phyloP scores from a whole-genome alignment of 495 filamentous ascomycete species.

The Immersiella caudata region DNA sequence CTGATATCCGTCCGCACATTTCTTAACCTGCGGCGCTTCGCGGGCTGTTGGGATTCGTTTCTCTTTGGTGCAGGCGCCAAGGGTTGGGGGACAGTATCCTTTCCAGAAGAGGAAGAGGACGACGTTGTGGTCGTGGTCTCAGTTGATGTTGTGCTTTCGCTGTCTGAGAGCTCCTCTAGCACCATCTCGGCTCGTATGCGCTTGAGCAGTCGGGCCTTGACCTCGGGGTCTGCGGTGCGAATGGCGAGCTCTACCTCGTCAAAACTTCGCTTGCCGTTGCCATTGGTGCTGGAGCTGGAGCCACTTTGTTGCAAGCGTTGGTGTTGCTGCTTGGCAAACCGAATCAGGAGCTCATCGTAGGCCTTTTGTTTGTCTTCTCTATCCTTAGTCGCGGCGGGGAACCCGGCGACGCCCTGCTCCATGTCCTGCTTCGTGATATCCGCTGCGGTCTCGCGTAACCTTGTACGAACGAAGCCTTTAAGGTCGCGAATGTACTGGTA shows the following conservation, averaged over 20 bases:
- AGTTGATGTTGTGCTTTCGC: slow-evolving; percentile 35
- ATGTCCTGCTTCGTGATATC: slow-evolving; percentile 56
- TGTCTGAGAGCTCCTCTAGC: slow-evolving; percentile 48
- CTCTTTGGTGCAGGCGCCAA: slow-evolving; percentile 38
- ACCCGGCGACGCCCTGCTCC: slow-evolving; percentile 47
- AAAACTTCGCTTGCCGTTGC: slow-evolving; percentile 43
- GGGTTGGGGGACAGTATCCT: slow-evolving; percentile 19
- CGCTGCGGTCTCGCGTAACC: slow-evolving; percentile 64
- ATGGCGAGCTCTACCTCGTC: slow-evolving; percentile 52
- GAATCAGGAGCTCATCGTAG: slow-evolving; percentile 60
- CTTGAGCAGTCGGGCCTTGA: slow-evolving; percentile 51
- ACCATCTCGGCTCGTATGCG: slow-evolving; percentile 55
- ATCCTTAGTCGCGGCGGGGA: slow-evolving; percentile 45
- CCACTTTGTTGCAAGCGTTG: slow-evolving; percentile 24
- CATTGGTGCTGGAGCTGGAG: slow-evolving; percentile 25
- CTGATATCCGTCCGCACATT: slow-evolving; percentile 51
- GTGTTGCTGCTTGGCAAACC: slow-evolving; percentile 38
- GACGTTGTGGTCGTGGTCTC: slow-evolving; percentile 37
- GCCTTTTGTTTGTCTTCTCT: slow-evolving; percentile 49
- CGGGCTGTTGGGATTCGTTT: slow-evolving; percentile 47
- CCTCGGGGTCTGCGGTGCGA: slow-evolving; percentile 45
- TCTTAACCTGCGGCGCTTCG: slow-evolving; percentile 59
- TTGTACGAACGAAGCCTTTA: slow-evolving; percentile 64
- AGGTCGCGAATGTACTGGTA: slow-evolving; percentile 72
- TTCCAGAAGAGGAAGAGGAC: slow-evolving; percentile 26